These are phyloP conservation scores for Conticribra guillardii DNA, from an alignment of 108 stramenopile genomes.

Conservation along the genomic window DNA sequence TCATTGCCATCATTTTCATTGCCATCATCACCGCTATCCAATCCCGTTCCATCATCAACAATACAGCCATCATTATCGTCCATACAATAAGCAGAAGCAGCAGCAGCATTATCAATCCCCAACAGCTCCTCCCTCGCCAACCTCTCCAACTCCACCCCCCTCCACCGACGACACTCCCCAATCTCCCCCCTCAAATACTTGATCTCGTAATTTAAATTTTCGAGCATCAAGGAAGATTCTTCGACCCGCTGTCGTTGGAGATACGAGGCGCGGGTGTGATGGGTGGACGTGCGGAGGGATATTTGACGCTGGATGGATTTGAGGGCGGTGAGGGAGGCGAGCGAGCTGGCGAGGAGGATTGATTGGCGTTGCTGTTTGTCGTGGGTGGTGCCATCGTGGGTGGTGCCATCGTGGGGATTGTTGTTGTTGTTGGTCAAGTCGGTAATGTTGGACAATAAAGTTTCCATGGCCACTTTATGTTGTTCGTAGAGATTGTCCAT, in stretches of 20 bases:
- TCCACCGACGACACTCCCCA: conserved; percentile 16
- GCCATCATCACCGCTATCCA: too few species aligned
- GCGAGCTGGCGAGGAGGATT: conserved; percentile 13
- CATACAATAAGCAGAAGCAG: neutral
- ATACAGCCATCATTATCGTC: neutral
- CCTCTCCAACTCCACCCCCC: conserved; percentile 32
- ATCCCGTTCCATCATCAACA: too few species aligned
- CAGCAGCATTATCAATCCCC: neutral
- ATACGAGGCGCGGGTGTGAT: conserved; percentile 18
- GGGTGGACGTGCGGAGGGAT: conserved; percentile 26
- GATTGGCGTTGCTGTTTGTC: neutral
- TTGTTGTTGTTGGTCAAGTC: neutral
- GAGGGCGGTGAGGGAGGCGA: conserved; percentile 36
- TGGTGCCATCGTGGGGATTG: neutral
- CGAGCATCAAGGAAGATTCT: conserved; percentile 25
- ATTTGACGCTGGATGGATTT: conserved; percentile 47
- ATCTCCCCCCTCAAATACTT: conserved; percentile 44
- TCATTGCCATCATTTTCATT: neutral
- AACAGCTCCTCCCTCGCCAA: conserved; percentile 43
- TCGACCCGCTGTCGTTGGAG: conserved; percentile 28
- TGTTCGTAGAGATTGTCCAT: neutral
- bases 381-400: neutral
- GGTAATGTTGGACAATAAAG: neutral
- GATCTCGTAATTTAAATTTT: conserved; percentile 49
- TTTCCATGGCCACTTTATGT: conserved; percentile 1